Conservation (phyloP, 2,329 filamentous ascomycete species). For the Lecanosticta acicola region DNA sequence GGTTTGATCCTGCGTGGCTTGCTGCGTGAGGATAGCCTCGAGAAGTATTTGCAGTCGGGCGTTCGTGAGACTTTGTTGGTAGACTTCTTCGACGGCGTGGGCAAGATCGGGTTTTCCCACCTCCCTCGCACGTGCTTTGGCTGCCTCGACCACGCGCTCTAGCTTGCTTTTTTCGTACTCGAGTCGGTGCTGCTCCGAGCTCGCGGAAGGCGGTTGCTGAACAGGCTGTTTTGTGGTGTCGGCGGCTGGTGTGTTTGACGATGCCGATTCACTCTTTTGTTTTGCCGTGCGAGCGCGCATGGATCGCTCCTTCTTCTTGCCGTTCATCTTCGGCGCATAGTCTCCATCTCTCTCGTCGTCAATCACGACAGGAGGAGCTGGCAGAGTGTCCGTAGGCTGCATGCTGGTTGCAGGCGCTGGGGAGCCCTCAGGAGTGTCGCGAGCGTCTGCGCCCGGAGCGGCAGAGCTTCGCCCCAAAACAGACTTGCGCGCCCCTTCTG, state of each 20-base stretch:
- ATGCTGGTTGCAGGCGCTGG: conserved; percentile 26
- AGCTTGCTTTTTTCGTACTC: conserved; percentile 25
- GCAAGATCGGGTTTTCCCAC: conserved; percentile 35
- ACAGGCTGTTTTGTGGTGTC: conserved; percentile 6
- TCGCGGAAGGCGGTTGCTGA: not conserved
- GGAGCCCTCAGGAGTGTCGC: conserved; percentile 42
- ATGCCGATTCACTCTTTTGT: conserved; percentile 21
- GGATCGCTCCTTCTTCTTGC: conserved; percentile 28
- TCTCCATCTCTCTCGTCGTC: conserved; percentile 46
- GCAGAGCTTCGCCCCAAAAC: conserved; percentile 40
- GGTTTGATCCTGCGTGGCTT: conserved; percentile 36
- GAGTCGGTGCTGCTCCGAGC: conserved; percentile 1
- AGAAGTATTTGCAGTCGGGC: conserved; percentile 36
- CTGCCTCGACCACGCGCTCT: conserved; percentile 37
- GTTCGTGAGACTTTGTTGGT: conserved; percentile 37
- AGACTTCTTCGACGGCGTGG: conserved; percentile 40
- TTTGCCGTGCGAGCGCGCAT: conserved; percentile 21
- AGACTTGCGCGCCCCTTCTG: conserved; percentile 39
- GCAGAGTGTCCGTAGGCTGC: conserved; percentile 35
- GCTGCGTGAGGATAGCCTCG: conserved; percentile 39
- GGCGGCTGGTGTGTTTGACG: conserved; percentile 16
- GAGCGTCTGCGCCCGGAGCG: conserved; percentile 36
- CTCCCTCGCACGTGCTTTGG: conserved; percentile 37
- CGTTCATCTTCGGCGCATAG: conserved; percentile 34
- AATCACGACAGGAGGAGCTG: conserved; percentile 28